These are phyloP conservation scores for Harringtonia lauricola DNA, from an alignment of 2,329 filamentous ascomycete species.

Conservation along the genomic window DNA sequence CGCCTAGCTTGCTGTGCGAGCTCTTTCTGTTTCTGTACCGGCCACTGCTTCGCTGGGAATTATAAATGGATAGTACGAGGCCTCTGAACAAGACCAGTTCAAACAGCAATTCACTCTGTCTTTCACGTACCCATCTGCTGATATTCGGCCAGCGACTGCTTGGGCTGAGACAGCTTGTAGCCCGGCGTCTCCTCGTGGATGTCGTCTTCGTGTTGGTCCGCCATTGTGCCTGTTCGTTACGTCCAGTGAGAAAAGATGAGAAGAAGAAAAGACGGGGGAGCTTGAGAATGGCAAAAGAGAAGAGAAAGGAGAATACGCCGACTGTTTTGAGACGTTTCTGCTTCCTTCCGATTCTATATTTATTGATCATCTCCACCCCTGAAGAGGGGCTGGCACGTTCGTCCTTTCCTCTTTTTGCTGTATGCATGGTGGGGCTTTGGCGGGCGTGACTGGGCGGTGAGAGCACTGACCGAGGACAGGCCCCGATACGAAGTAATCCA, in stretches of 20 bases:
- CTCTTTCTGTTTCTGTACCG: background rate
- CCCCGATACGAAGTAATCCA: too few species aligned
- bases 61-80: background rate
- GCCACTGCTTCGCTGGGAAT: too few species aligned
- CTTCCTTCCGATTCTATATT: background rate
- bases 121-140: constrained; percentile 65
- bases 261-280: background rate
- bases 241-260: background rate
- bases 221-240: constrained; percentile 38
- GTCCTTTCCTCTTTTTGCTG: background rate
- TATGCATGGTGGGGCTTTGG: constrained; percentile 3
- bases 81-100: background rate
- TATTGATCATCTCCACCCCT: background rate
- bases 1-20: background rate
- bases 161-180: constrained; percentile 93
- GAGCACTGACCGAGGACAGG: too few species aligned
- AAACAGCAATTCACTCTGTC: too few species aligned
- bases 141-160: constrained; percentile 95
- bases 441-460: background rate
- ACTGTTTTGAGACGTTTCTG: background rate
- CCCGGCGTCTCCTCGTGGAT: constrained; percentile 81
- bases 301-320: background rate
- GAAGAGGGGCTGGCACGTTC: constrained; percentile 1
- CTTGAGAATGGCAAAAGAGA: background rate
- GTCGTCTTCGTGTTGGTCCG: constrained; percentile 61